Base-by-base conservation (phyloP, 2,329 filamentous ascomycete species). In the Lecanicillium sp. region DNA sequence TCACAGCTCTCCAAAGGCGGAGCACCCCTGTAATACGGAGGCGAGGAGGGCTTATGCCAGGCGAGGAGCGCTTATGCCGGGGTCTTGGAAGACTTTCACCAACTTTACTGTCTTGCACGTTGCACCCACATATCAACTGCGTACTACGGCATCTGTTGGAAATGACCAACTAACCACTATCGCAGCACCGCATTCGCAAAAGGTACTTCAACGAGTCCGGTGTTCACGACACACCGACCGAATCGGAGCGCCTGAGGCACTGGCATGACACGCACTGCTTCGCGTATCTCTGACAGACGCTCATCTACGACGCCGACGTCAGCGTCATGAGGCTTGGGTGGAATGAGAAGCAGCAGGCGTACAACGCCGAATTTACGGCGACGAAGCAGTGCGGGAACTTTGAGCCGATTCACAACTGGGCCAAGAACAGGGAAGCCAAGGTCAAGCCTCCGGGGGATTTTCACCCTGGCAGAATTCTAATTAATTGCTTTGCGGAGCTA, bases 371-470 rank as follows among this genome's bases (percentile, higher is more conserved):
- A 9, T 39, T 15, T 24, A 23, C 37, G 10, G 37, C n/a, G 37
- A 39, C 37, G 14, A 26, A 39, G 37, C 23, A 39, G 37, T 39
- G 37, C n/a, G 24, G 37, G 20, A 39, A 39, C 10, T 26, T 39
- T 26, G 37, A 39, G 17, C 19, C 37, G 5, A 39, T 39, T 26
- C 20, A 26, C 5, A 39, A 39, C n/a, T 15, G 37, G 37, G 37
- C 21, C 37, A 39, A 39, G 23, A 39, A 39, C n/a, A 39, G 19
- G 10, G 19, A 12, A 20, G 19, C 6, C 11, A n/a, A 8, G 8
- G 9, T 39, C 37, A 39, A 39, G 37, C 37, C 37, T 5, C 37
- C 37, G 10, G 37, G 37, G 2, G 21, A 26, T 26, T 14, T 20
- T 8, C 37, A 39, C 21, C 37, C 37, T 26, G 37, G 37, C 11